Evolutionary conservation across 2,329 filamentous ascomycete genomes (phyloP).

Genomic region (Aspergillus clavatus): DNA sequence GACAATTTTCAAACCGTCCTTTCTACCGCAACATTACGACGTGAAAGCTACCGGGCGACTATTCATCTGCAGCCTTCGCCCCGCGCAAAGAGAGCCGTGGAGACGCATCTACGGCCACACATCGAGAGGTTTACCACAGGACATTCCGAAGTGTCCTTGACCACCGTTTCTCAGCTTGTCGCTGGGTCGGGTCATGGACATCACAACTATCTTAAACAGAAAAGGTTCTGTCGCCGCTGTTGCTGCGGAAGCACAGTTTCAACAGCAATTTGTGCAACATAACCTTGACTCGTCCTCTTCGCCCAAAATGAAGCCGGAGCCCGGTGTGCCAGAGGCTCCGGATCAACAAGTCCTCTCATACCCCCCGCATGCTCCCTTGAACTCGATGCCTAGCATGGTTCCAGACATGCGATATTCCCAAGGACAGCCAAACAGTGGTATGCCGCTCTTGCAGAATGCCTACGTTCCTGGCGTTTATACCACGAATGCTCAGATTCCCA

Average conservation of each 20-base stretch:
- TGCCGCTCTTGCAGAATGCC: slow-evolving; percentile 53
- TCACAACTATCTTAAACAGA: slow-evolving; percentile 49
- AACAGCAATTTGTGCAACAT: slow-evolving; percentile 41
- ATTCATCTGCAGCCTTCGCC: not conserved
- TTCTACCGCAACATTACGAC: not conserved
- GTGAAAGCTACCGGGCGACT: not conserved
- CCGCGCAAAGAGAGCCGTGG: slow-evolving; percentile 8
- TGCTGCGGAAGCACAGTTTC: slow-evolving; percentile 40
- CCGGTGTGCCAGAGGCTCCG: slow-evolving; percentile 52
- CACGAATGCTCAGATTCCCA: slow-evolving; percentile 44
- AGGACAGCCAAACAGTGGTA: slow-evolving; percentile 47
- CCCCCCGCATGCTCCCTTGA: slow-evolving; percentile 51
- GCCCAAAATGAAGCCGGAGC: slow-evolving; percentile 57
- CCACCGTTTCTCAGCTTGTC: slow-evolving; percentile 26
- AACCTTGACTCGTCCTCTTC: slow-evolving; percentile 38
- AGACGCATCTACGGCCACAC: slow-evolving; percentile 12
- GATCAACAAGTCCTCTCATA: slow-evolving; percentile 55
- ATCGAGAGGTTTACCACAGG: slow-evolving; percentile 13
- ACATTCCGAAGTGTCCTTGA: slow-evolving; percentile 27
- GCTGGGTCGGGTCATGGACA: slow-evolving; percentile 46
- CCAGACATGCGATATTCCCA: slow-evolving; percentile 53
- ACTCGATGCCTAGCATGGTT: slow-evolving; percentile 48
- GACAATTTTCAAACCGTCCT: not conserved
- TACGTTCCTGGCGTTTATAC: slow-evolving; percentile 49
- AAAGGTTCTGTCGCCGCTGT: slow-evolving; percentile 44